A percentile compares a stretch with the other conserved stretches of the same genome.
Evolutionary conservation across 495 filamentous ascomycete species (phyloP).

Genomic region (Talaromyces trachyspermus): DNA sequence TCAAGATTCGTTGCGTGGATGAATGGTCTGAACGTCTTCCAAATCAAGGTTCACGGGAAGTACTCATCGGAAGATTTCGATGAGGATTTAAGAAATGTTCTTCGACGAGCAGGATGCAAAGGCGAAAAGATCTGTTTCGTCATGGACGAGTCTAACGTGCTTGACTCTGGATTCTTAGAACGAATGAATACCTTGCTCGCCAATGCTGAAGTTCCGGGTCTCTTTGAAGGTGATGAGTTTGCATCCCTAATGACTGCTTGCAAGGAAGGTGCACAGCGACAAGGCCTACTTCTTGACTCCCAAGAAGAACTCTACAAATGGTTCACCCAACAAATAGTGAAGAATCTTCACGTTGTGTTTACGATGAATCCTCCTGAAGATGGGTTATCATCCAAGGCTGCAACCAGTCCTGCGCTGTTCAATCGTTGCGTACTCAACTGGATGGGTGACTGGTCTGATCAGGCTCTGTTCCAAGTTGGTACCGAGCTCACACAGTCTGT

Average conservation of each 20-base stretch:
- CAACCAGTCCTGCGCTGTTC: conserved; percentile 94
- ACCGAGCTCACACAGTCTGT: conserved; percentile 92
- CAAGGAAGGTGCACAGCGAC: conserved; percentile 94
- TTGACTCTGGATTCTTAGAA: conserved; percentile 97
- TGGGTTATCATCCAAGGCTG: conserved; percentile 88
- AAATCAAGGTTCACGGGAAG: conserved; percentile 98
- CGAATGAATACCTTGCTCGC: conserved; percentile 98
- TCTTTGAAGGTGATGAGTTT: conserved; percentile 96
- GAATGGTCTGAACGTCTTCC: conserved; percentile 97
- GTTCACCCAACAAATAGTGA: conserved; percentile 99
- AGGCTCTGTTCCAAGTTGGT: conserved; percentile 96
- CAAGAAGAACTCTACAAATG: conserved; percentile 99
- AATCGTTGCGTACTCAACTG: conserved; percentile 99
- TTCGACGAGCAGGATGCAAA: conserved; percentile 90
- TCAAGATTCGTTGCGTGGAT: conserved; percentile 99
- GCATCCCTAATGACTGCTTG: conserved; percentile 96
- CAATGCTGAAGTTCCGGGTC: conserved; percentile 94
- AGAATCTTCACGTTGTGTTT: conserved; percentile 97
- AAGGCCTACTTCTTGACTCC: conserved; percentile 89
- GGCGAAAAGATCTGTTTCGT: conserved; percentile 99
- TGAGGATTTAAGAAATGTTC: conserved; percentile 88
- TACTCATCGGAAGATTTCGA: conserved; percentile 99
- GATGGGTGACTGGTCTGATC: conserved; percentile 99
- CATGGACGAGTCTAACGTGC: conserved; percentile 98
- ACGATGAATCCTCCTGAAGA: conserved; percentile 99